phyloP scores from a whole-genome alignment of 805 yeast species.

The Vanderwaltozyma verrucispora region DNA sequence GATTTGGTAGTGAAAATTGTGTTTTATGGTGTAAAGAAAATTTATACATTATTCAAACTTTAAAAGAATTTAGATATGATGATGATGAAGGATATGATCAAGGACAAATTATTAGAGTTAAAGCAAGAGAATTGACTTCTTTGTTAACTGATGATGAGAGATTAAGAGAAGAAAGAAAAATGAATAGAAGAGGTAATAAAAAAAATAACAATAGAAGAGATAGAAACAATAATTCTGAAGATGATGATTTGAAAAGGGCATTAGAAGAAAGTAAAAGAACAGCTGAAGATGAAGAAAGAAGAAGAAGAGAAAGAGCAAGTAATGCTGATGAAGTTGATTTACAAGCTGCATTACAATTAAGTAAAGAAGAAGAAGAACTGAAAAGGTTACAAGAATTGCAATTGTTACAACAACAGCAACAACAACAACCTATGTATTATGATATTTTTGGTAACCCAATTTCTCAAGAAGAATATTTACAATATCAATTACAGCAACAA shows the following conservation, averaged over 20 bases:
- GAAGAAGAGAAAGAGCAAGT: constrained; percentile 30
- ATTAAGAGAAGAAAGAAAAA: constrained; percentile 55
- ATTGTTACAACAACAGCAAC: constrained; percentile 19
- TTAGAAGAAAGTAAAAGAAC: constrained; percentile 70
- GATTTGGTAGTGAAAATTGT: constrained; percentile 79
- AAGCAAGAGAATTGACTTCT: constrained; percentile 82
- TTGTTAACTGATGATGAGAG: constrained; percentile 75
- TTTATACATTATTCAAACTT: constrained; percentile 75
- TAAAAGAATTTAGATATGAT: constrained; percentile 76
- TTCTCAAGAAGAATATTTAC: constrained; percentile 28
- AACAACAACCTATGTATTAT: constrained; percentile 22
- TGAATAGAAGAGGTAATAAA: constrained; percentile 23
- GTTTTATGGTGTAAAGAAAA: constrained; percentile 90
- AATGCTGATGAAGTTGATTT: constrained; percentile 22
- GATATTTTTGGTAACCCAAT: constrained; percentile 30
- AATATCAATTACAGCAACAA: constrained; percentile 26
- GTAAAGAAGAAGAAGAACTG: constrained; percentile 26
- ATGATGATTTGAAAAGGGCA: constrained; percentile 67
- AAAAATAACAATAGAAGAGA: constrained; percentile 8
- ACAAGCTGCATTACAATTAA: constrained; percentile 23
- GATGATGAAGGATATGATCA: constrained; percentile 77
- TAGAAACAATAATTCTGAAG: constrained; percentile 29
- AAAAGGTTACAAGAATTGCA: constrained; percentile 23
- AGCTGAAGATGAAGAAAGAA: constrained; percentile 71
- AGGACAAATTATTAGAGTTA: constrained; percentile 78